Evolutionary conservation across 73 alveolate genomes (phyloP), one percentile per base, ranked within the genome.

Genomic region (Paramecium sexaurelia): DNA sequence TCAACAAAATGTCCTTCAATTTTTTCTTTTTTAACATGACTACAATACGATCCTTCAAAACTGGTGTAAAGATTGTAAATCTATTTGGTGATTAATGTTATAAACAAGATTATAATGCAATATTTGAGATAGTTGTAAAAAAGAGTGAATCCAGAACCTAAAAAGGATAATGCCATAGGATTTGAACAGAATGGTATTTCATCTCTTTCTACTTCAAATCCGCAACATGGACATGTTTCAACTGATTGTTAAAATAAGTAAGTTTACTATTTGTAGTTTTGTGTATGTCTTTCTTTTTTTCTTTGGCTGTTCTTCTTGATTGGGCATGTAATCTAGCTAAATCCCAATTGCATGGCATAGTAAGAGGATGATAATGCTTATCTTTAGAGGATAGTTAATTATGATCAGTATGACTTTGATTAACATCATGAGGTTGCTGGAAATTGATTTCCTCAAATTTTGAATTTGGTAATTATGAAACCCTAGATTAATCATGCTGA

Each of bases 331-430:
- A 36, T 61, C 69, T 61, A 56, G 93, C 93, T 35, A 86, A 86
- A 5, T 55, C 71, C 93, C 93, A 86, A 40, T 86, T 85, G 15
- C 86, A 78, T 55, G 93, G 93, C 41, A 86, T 86, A 8, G 36
- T 15, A 1, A 86, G 35, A 19, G 93, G 93, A 86, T 86, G 67
- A 37, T 86, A 86, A 7, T 86, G 55, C 11, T 73, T 15, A 17
- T 24, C 87, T 73, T 73, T 39, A 51, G 67, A 17, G 0, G 67
- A 51, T 5, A 15, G 29, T 20, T 51, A 17, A 51, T 51, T 26
- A 10, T 3, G 32, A 17, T 51, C 67, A 51, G 1, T 51, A 5
- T 51, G 32, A 51, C 33, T 51, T 15, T 51, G 67, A 51, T 51
- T 51, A n/a, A 51, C 67, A 15, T 51, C 67, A 51, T 51, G 67